Conservation (phyloP, 768 basidiomycete species). For the Leccinum pellstonianum region DNA sequence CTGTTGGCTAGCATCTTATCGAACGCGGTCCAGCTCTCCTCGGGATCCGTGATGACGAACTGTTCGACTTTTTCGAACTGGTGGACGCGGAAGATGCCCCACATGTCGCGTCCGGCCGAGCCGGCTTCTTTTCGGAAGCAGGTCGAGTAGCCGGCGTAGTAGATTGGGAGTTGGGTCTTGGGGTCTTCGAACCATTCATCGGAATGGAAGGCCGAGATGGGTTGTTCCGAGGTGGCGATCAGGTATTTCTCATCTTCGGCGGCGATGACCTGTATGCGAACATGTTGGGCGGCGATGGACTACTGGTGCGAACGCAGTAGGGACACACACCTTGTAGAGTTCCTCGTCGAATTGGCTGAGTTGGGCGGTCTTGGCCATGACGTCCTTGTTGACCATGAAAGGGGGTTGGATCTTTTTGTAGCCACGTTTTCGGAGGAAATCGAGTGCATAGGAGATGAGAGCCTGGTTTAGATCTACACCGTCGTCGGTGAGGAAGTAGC, state of each 20-base stretch:
- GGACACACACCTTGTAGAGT: slow-evolving; percentile 81
- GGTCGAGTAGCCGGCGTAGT: slow-evolving; percentile 86
- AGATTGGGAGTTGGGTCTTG: slow-evolving; percentile 86
- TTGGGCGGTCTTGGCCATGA: slow-evolving; percentile 98
- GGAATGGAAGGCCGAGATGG: slow-evolving; percentile 92
- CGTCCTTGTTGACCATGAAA: slow-evolving; percentile 97
- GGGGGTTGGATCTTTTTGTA: slow-evolving; percentile 97
- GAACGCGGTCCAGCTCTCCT: slow-evolving; percentile 92
- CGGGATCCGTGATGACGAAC: slow-evolving; percentile 93
- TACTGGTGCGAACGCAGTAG: background rate
- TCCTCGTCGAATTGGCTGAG: slow-evolving; percentile 99
- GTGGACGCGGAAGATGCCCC: slow-evolving; percentile 99
- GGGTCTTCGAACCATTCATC: slow-evolving; percentile 99
- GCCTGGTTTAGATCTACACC: slow-evolving; percentile 98
- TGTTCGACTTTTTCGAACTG: slow-evolving; percentile 99
- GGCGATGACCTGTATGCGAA: slow-evolving; percentile 62
- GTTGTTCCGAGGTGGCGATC: slow-evolving; percentile 98
- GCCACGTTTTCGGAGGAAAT: slow-evolving; percentile 77
- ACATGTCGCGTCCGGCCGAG: slow-evolving; percentile 95
- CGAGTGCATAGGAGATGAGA: slow-evolving; percentile 89
- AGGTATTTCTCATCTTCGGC: slow-evolving; percentile 96
- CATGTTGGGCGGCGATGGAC: background rate
- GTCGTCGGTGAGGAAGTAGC: slow-evolving; percentile 94
- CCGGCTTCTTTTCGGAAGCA: slow-evolving; percentile 99
- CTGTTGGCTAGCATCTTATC: slow-evolving; percentile 87